Evolutionary conservation across 2,329 filamentous ascomycete genomes (phyloP), one percentile per base, ranked within the genome.

Genomic region (Penicillium thymicola): DNA sequence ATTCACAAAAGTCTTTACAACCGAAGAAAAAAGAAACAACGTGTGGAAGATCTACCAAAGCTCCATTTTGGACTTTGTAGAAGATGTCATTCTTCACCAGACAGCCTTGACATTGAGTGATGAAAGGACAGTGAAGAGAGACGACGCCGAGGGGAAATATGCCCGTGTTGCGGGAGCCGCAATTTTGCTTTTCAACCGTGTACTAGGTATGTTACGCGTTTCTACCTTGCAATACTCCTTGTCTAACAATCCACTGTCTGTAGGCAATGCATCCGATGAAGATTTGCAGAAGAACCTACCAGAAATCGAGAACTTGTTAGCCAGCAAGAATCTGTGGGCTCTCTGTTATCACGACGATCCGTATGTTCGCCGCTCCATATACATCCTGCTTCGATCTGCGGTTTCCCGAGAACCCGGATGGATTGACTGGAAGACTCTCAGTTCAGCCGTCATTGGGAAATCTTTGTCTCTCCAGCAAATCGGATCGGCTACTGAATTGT

Each of bases 91-190:
- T 41, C 76, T 85, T 45, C 84, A 87, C 52, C 94, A 99, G 73
- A 93, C 89, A 0, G 75, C 87, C 3, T 82, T 88, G 36, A 95
- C 90, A 0, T 78, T 99, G 36, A 97, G 92, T 70, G 94, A 99
- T 70, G 90, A 95, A 74, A 84, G 93, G 25, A 90, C 86, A 0
- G 90, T 92, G 4, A 94, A 85, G 57, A 77, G 84, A 9, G 93
- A 97, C 64, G 94, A 99, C 70, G 87, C 91, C 4, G 84, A 92
- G 63, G 84, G 89, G 18, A 97, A 96, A 66, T 94, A 95, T 75
- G 84, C 86, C 59, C 84, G 94, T 45, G 92, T 97, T 4, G 80
- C 85, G n/a, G 81, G 82, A 1, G 83, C 84, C 8, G 83, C 80
- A 51, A 73, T 86, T 27, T 71, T 81, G 27, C 73, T 85, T 16